Evolutionary conservation across 345 rosid genomes (phyloP).

Genomic region (Eucalyptus tenuipes): DNA sequence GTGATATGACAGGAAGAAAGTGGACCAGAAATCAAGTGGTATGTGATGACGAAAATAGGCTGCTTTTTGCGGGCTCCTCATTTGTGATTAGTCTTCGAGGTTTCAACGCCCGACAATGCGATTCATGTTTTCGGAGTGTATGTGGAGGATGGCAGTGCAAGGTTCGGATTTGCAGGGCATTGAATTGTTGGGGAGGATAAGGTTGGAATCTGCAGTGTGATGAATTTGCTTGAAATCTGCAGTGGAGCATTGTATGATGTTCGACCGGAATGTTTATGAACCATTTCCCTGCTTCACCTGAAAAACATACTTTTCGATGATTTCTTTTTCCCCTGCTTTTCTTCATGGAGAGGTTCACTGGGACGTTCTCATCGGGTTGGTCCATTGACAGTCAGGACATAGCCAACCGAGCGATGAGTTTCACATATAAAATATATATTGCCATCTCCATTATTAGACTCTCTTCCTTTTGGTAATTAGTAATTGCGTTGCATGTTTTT

Average conservation of each 20-base stretch:
- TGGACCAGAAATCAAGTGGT: neutral
- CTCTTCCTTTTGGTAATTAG: neutral
- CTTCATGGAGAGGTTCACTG: neutral
- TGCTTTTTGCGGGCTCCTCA: neutral
- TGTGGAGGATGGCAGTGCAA: neutral
- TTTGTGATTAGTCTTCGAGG: neutral
- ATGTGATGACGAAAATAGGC: neutral
- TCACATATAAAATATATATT: neutral
- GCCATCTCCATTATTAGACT: neutral
- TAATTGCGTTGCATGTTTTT: neutral
- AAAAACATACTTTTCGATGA: neutral
- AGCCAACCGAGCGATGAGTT: neutral
- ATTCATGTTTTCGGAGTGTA: neutral
- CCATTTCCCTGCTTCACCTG: neutral
- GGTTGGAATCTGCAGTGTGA: neutral
- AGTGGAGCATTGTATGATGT: neutral
- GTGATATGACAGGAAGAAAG: neutral
- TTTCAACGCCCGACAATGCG: rapidly evolving
- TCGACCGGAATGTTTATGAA: neutral
- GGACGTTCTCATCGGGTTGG: neutral
- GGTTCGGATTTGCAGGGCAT: neutral
- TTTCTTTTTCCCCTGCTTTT: neutral
- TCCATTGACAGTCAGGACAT: neutral
- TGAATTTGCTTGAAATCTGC: neutral
- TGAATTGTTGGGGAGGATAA: neutral